These are phyloP conservation scores for Apiospora phragmitis DNA, from an alignment of 2,329 filamentous ascomycete genomes.

Conservation along the genomic window DNA sequence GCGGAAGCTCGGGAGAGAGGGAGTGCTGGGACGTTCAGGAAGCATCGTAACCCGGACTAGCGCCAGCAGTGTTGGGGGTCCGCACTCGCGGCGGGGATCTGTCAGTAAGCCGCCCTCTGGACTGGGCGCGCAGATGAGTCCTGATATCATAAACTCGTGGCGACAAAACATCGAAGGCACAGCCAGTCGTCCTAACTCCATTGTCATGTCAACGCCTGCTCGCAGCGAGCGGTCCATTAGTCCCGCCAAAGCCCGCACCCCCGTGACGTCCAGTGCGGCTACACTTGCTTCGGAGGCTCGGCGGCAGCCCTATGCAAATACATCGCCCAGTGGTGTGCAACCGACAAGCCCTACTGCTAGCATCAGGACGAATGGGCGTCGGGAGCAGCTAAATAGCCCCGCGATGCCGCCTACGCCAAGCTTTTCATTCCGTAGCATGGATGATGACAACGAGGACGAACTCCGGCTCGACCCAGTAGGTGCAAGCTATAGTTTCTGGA, in stretches of 20 bases:
- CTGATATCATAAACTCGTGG: constrained; percentile 87
- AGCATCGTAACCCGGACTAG: constrained; percentile 58
- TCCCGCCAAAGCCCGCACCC: constrained; percentile 46
- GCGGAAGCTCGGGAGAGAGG: constrained; percentile 61
- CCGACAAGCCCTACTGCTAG: constrained; percentile 22
- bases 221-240: constrained; percentile 58
- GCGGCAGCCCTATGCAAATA: constrained; percentile 39
- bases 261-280: constrained; percentile 36
- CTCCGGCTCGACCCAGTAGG: constrained; percentile 39
- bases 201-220: constrained; percentile 33
- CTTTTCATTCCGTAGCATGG: constrained; percentile 51
- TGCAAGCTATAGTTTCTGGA: constrained; percentile 56
- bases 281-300: constrained; percentile 49
- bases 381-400: background rate
- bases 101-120: constrained; percentile 41
- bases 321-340: constrained; percentile 15
- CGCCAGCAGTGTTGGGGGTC: constrained; percentile 43
- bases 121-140: constrained; percentile 35
- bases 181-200: constrained; percentile 36
- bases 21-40: constrained; percentile 57
- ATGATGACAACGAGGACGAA: constrained; percentile 39
- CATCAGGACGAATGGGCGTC: constrained; percentile 19
- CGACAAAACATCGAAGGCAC: constrained; percentile 63
- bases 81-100: constrained; percentile 55
- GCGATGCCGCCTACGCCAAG: constrained; percentile 52